Conservation (phyloP, 148 eudicot species). For the Cornus suecica region DNA sequence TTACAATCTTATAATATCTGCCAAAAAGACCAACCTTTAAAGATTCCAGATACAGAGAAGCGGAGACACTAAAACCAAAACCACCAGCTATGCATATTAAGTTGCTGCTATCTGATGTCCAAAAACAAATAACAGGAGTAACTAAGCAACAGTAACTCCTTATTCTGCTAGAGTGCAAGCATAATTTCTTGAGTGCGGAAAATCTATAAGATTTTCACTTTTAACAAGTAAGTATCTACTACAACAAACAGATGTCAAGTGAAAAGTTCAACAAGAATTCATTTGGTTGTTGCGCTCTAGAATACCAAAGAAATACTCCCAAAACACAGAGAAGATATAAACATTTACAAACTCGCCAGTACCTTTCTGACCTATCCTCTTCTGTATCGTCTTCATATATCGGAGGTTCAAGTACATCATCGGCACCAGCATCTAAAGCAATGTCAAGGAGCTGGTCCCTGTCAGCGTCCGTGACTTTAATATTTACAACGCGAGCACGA, state of each 20-base stretch:
- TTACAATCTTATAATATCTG: constrained; percentile 78
- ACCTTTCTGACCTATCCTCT: constrained; percentile 77
- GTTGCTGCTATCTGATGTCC: too few relatives aligned
- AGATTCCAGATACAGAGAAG: background rate
- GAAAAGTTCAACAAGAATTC: too few relatives aligned
- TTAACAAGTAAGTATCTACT: background rate
- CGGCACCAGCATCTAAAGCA: constrained; percentile 97
- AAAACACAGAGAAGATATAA: background rate
- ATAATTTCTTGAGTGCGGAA: background rate
- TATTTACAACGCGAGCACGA: constrained; percentile 73
- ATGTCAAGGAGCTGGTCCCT: constrained; percentile 71
- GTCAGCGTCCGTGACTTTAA: constrained; percentile 68
- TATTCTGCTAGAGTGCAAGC: background rate
- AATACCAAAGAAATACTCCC: background rate
- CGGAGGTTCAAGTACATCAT: constrained; percentile 82
- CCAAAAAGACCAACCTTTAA: constrained; percentile 4
- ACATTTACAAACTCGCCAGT: background rate
- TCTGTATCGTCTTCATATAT: constrained; percentile 59
- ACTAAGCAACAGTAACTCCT: background rate
- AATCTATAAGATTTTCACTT: too few relatives aligned
- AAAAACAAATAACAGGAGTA: too few relatives aligned
- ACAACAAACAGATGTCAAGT: background rate
- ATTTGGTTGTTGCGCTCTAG: background rate
- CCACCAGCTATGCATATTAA: background rate
- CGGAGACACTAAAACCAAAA: background rate